Evolutionary conservation across 2,329 filamentous ascomycete genomes (phyloP).

Genomic region (Colletotrichum plurivorum): DNA sequence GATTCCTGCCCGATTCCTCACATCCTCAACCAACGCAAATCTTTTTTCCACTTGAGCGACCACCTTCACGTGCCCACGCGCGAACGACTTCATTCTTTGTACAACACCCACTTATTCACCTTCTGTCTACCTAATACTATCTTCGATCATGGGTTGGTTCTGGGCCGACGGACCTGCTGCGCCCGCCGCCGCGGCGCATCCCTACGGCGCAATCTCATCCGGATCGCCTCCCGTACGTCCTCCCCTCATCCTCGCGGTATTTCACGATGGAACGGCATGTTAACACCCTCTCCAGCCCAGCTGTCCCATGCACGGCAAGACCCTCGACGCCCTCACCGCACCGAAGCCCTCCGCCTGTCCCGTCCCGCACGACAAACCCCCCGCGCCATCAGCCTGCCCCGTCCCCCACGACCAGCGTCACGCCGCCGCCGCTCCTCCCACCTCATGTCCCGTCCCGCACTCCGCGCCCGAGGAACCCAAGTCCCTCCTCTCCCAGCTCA

Average conservation of each 20-base stretch:
- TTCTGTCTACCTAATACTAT: not conserved
- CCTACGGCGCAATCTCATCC: conserved; percentile 42
- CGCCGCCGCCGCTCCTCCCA: conserved; percentile 48
- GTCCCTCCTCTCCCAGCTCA: conserved; percentile 69
- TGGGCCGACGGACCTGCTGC: conserved; percentile 67
- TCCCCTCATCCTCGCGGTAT: not conserved
- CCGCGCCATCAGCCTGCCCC: conserved; percentile 48
- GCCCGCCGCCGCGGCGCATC: conserved; percentile 40
- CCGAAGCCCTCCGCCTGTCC: conserved; percentile 50
- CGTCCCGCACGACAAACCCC: conserved; percentile 45
- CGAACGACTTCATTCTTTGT: not conserved
- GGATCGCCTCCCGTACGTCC: conserved; percentile 57
- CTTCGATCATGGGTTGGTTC: conserved; percentile 71
- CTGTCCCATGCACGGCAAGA: conserved; percentile 72
- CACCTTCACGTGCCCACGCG: not conserved
- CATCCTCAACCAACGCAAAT: conserved; percentile 32
- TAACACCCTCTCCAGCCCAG: conserved; percentile 56
- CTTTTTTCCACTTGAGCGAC: conserved; percentile 23
- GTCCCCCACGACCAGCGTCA: conserved; percentile 45
- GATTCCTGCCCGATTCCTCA: conserved; percentile 20
- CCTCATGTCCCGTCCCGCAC: conserved; percentile 64
- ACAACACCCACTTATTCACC: not conserved
- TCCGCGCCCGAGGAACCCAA: conserved; percentile 52
- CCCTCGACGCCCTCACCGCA: conserved; percentile 61
- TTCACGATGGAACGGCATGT: conserved; percentile 3